phyloP scores from a whole-genome alignment of 2,329 filamentous ascomycete species.

The Meredithiella fracta region DNA sequence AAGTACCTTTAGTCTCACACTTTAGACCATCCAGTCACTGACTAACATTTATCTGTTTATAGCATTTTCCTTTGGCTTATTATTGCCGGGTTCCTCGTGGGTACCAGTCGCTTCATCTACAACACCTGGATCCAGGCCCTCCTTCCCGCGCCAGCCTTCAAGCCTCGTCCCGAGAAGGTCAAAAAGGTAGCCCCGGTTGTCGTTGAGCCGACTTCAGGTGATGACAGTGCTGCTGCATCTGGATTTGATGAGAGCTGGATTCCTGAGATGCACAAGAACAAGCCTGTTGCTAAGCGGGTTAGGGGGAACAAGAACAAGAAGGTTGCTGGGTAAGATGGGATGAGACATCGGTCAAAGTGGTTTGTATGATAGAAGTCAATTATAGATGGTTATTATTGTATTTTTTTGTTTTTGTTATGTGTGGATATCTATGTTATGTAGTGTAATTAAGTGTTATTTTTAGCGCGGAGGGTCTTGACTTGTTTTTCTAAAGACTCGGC shows the following conservation, averaged over 20 bases:
- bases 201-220: conserved; percentile 46
- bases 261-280: conserved; percentile 73
- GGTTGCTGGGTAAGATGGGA: conserved; percentile 1
- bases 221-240: conserved; percentile 52
- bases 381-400: not conserved
- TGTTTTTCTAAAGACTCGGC: conserved; percentile 6
- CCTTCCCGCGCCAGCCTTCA: conserved; percentile 61
- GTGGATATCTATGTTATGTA: not conserved
- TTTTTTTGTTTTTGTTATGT: not conserved
- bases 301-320: conserved; percentile 37
- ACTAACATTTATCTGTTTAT: conserved; percentile 21
- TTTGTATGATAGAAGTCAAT: not conserved
- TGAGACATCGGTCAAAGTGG: not conserved
- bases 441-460: conserved; percentile 5
- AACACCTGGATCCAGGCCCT: conserved; percentile 93
- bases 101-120: conserved; percentile 90
- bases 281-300: conserved; percentile 54
- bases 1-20: conserved; percentile 26
- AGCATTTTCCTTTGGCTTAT: conserved; percentile 97
- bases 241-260: conserved; percentile 91
- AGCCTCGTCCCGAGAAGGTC: conserved; percentile 43
- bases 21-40: no score
- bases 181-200: conserved; percentile 53
- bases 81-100: conserved; percentile 60
- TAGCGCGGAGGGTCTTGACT: conserved; percentile 4